phyloP scores from a whole-genome alignment of 306 rosid species.

The Adenanthera pavonina region DNA sequence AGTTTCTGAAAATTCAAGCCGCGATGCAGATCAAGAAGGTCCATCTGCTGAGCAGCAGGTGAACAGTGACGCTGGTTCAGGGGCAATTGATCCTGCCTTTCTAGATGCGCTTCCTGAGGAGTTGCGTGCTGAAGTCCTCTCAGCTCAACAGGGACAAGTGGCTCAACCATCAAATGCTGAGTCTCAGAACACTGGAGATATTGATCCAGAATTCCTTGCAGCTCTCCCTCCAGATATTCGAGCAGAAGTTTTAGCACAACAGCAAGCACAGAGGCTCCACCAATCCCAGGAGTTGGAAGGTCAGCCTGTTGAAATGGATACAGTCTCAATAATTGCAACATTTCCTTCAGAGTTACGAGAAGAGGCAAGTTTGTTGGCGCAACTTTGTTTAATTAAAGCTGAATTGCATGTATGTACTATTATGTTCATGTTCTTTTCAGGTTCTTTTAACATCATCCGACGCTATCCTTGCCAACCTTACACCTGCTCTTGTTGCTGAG shows the following conservation, averaged over 20 bases:
- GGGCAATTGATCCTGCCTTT: slow-evolving; percentile 97
- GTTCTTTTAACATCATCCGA: slow-evolving; percentile 96
- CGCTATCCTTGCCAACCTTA: slow-evolving; percentile 91
- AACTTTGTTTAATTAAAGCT: not conserved
- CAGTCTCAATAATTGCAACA: slow-evolving; percentile 99
- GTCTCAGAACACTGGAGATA: slow-evolving; percentile 82
- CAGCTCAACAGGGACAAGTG: slow-evolving; percentile 92
- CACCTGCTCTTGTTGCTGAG: slow-evolving; percentile 99
- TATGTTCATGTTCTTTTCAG: slow-evolving; percentile 48
- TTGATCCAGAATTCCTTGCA: slow-evolving; percentile 99
- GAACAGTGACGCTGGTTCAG: slow-evolving; percentile 78
- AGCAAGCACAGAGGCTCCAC: slow-evolving; percentile 94
- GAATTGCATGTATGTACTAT: slow-evolving; percentile 5
- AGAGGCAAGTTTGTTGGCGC: slow-evolving; percentile 65
- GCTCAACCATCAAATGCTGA: slow-evolving; percentile 77
- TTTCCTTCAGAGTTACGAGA: slow-evolving; percentile 97
- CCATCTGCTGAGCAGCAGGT: slow-evolving; percentile 80
- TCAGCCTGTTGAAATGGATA: slow-evolving; percentile 99
- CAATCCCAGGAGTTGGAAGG: slow-evolving; percentile 99
- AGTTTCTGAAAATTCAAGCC: slow-evolving; percentile 93
- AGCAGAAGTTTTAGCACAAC: slow-evolving; percentile 98
- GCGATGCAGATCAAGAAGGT: slow-evolving; percentile 88
- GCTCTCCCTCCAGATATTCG: slow-evolving; percentile 99
- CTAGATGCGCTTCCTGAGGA: slow-evolving; percentile 99
- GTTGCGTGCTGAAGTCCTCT: slow-evolving; percentile 96